Evolutionary conservation across 139 green algal species (phyloP).

Genomic region (Micractinium sp.): DNA sequence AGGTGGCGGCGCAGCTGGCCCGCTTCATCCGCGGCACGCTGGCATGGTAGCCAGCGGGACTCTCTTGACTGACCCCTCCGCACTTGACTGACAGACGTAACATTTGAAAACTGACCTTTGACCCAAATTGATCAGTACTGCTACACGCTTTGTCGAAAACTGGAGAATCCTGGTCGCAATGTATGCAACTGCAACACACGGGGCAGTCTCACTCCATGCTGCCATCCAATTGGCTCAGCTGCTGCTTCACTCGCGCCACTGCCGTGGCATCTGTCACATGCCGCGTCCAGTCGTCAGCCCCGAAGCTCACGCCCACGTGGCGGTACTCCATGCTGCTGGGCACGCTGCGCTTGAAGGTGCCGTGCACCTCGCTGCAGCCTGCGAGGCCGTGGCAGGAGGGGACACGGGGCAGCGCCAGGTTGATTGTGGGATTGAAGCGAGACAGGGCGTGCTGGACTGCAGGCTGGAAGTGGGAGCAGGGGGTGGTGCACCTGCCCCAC

Average conservation of each 20-base stretch:
- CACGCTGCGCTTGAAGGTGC: conserved; percentile 36
- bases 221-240: not conserved
- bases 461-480: too few species aligned
- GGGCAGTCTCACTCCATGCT: not conserved
- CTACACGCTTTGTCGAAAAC: too few species aligned
- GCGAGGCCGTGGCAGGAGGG: not conserved
- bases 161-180: too few species aligned
- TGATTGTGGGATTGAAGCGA: too few species aligned
- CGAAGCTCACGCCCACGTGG: conserved; percentile 1
- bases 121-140: not conserved
- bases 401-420: too few species aligned
- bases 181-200: too few species aligned
- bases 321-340: conserved; percentile 35
- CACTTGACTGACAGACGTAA: not conserved
- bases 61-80: too few species aligned
- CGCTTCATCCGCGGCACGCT: not conserved
- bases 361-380: conserved; percentile 46
- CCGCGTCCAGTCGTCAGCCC: conserved; percentile 4
- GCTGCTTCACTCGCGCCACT: conserved; percentile 3
- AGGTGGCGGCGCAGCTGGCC: not conserved
- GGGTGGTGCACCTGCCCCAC: too few species aligned
- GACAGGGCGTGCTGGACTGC: too few species aligned
- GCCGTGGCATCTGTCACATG: not conserved
- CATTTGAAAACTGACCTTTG: not conserved
- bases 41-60: not conserved